Conservation (phyloP, 2,329 filamentous ascomycete genomes). For the Acrocalymma vagum region DNA sequence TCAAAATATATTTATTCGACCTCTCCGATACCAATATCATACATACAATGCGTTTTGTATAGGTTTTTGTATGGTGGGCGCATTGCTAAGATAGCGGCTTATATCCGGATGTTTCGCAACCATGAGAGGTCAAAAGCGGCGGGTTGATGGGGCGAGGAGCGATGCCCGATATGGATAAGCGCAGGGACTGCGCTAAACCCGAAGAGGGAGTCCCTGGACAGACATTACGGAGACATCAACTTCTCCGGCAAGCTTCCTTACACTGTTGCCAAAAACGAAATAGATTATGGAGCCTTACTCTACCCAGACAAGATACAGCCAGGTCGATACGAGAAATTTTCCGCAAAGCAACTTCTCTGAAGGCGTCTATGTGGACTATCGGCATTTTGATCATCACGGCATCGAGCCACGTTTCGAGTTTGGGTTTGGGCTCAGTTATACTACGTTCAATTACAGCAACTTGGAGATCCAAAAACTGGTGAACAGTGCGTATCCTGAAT, state of each 20-base stretch:
- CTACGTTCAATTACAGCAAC: constrained; percentile 74
- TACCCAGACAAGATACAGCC: too few species aligned
- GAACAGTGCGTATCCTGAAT: constrained; percentile 19
- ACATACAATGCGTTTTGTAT: constrained; percentile 2
- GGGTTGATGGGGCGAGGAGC: too few species aligned
- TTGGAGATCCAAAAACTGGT: constrained; percentile 62
- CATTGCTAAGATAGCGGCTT: constrained; percentile 2
- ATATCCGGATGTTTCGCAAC: constrained; percentile 2
- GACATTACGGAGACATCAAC: constrained; percentile 79
- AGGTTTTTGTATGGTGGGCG: constrained; percentile 1
- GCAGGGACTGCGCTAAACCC: too few species aligned
- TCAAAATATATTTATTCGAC: constrained; percentile 1
- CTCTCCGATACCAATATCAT: constrained; percentile 1
- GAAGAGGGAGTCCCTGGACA: too few species aligned
- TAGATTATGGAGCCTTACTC: constrained; percentile 73
- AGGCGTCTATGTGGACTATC: constrained; percentile 81
- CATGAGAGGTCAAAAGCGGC: too few species aligned
- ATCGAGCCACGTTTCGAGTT: constrained; percentile 78
- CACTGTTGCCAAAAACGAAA: constrained; percentile 74
- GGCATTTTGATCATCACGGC: constrained; percentile 71
- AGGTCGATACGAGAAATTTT: constrained; percentile 50
- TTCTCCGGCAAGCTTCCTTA: constrained; percentile 78
- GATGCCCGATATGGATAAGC: too few species aligned
- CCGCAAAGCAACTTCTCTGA: constrained; percentile 73
- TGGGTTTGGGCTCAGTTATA: constrained; percentile 77